Evolutionary conservation across 805 yeast species (phyloP).

Genomic region (Kregervanrija delftensis): DNA sequence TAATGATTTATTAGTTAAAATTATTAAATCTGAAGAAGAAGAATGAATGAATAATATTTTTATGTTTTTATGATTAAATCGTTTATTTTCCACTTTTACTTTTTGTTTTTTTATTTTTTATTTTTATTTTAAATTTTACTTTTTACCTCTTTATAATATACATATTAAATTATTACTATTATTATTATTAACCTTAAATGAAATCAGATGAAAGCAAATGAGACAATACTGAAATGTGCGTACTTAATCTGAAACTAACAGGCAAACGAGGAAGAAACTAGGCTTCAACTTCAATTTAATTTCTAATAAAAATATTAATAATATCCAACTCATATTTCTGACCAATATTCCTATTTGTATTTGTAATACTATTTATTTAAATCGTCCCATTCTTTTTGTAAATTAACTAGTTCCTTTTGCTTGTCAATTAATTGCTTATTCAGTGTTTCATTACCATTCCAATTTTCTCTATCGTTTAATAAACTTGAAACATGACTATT

Average conservation of each 20-base stretch:
- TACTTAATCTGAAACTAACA: neutral
- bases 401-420: conserved; percentile 12
- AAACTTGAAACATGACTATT: conserved; percentile 41
- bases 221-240: neutral
- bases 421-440: conserved; percentile 23
- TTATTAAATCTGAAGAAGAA: conserved; percentile 31
- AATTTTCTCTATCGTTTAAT: conserved; percentile 12
- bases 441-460: conserved; percentile 9
- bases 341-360: too few relatives aligned
- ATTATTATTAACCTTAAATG: neutral
- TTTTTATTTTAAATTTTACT: neutral
- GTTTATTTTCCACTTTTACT: neutral
- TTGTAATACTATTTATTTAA: neutral
- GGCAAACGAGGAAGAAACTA: neutral
- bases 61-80: neutral
- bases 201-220: neutral
- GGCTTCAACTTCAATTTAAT: neutral
- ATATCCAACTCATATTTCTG: too few relatives aligned
- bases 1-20: conserved; percentile 71
- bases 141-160: neutral
- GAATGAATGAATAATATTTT: neutral
- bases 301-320: neutral
- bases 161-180: neutral
- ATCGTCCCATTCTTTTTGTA: conserved; percentile 20
- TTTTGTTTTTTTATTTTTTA: neutral